Evolutionary conservation across 2,329 filamentous ascomycete genomes (phyloP).

Genomic region (Penicillium nordicum): DNA sequence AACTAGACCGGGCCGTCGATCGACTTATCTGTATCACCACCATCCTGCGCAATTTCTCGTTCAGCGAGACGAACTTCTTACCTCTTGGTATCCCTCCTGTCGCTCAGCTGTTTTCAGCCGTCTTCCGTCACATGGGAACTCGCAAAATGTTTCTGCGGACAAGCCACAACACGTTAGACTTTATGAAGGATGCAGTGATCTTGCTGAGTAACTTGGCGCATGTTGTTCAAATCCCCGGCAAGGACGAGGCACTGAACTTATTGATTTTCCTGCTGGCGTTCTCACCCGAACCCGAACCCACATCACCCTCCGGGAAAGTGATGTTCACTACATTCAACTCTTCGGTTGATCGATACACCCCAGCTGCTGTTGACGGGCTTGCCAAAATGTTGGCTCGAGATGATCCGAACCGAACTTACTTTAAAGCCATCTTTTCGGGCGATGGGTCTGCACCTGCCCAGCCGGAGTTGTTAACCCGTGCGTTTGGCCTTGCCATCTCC

Average conservation of each 20-base stretch:
- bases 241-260: constrained; percentile 82
- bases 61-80: constrained; percentile 72
- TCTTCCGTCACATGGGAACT: constrained; percentile 84
- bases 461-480: constrained; percentile 77
- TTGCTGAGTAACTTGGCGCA: constrained; percentile 86
- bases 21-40: constrained; percentile 86
- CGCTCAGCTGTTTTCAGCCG: constrained; percentile 76
- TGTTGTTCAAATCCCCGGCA: constrained; percentile 73
- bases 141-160: constrained; percentile 81
- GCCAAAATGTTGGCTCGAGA: constrained; percentile 90
- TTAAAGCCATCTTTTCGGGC: constrained; percentile 73
- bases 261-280: constrained; percentile 89
- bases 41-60: constrained; percentile 88
- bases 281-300: constrained; percentile 72
- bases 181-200: constrained; percentile 93
- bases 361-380: constrained; percentile 81
- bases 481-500: constrained; percentile 82
- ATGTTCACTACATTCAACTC: constrained; percentile 82
- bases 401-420: constrained; percentile 85
- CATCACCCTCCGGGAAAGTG: constrained; percentile 54
- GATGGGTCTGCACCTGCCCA: constrained; percentile 64
- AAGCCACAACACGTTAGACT: constrained; percentile 81
- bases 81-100: constrained; percentile 72
- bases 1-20: constrained; percentile 82
- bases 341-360: constrained; percentile 77